phyloP scores from a whole-genome alignment of 805 yeast genomes.

The Candida adriatica region DNA sequence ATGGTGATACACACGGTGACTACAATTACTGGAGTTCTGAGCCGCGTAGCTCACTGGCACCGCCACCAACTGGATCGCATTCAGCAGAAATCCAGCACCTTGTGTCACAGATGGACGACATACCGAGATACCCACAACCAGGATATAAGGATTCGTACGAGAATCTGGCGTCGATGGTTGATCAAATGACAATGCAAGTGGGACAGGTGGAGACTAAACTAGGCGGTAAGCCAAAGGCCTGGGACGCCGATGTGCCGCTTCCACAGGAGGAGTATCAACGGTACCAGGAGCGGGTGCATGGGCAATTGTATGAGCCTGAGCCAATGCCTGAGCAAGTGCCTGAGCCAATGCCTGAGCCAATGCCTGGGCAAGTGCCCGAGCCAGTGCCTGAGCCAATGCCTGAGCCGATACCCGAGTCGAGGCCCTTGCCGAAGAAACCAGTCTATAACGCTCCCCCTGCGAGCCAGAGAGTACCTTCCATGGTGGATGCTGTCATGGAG shows the following conservation, averaged over 20 bases:
- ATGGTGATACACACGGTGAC: conserved; percentile 2
- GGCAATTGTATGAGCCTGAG: neutral
- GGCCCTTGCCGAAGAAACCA: too few species aligned
- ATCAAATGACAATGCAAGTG: conserved; percentile 25
- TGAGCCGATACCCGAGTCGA: too few species aligned
- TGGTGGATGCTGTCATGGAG: conserved; percentile 2
- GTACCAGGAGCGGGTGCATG: conserved; percentile 1
- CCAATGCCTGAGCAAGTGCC: conserved; percentile 1
- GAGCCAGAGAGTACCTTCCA: conserved; percentile 3
- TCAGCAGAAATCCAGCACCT: conserved; percentile 6
- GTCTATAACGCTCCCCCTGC: too few species aligned
- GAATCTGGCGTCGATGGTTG: conserved; percentile 30
- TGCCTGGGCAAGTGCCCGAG: too few species aligned
- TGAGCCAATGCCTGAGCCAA: conserved; percentile 2
- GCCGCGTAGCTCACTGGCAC: conserved; percentile 4
- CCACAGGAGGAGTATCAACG: conserved; percentile 4
- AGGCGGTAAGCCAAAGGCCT: conserved; percentile 9
- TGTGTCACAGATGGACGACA: conserved; percentile 1
- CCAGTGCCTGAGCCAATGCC: too few species aligned
- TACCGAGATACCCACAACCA: conserved; percentile 2
- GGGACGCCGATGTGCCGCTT: conserved; percentile 13
- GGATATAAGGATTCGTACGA: conserved; percentile 19
- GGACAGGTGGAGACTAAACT: conserved; percentile 18
- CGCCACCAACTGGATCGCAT: conserved; percentile 3
- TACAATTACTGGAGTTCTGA: conserved; percentile 15